Base-by-base conservation (phyloP, 1,284 basidiomycete genomes). In the Tilletia setariae region DNA sequence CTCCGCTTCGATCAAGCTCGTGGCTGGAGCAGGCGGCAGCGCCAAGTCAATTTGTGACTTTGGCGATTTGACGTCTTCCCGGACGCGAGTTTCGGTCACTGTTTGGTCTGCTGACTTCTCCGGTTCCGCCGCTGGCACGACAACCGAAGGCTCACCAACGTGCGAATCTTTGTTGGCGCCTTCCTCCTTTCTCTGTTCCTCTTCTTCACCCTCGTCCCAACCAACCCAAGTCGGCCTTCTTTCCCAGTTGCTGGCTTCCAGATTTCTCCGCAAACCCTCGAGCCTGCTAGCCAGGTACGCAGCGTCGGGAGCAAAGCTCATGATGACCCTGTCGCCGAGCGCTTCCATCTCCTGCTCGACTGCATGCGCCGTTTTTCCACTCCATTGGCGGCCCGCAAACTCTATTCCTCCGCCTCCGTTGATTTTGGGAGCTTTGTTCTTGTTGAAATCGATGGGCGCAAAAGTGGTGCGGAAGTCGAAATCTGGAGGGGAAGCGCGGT, bases 291-390 rank as follows among this genome's bases (percentile, higher is more conserved):
- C 76, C 19, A 79, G 72, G 49, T 79, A 79, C 40, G 70, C 72
- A 0, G 78, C 71, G 46, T 79, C 78, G 7, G 77, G 78, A 7
- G 78, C 76, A 63, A 79, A 76, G 47, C 74, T 76, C 76, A 79
- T 76, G 35, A 78, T 68, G 42, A 69, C 69, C n/a, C 69, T 65
- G 63, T 79, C 76, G 13, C 77, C 73, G 61, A 79, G 53, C 16
- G 71, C 69, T 64, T 79, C 78, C 62, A 79, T 70, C 63, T 79
- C 78, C 53, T 68, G 75, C 68, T 79, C 78, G 32, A 79, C 76
- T 9, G 78, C 78, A 63, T 78, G 75, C 2, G 74, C 76, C n/a
- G 78, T 79, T 69, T 76, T 78, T 67, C 78, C 78, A 64, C 72
- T 79, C 74, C 74, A 79, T 32, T 70, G 67, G 6, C 70, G 67